A percentile compares a stretch with the other conserved stretches of the same genome.
Evolutionary conservation across 306 rosid species (phyloP).

Genomic region (Ammopiptanthus mongolicus): DNA sequence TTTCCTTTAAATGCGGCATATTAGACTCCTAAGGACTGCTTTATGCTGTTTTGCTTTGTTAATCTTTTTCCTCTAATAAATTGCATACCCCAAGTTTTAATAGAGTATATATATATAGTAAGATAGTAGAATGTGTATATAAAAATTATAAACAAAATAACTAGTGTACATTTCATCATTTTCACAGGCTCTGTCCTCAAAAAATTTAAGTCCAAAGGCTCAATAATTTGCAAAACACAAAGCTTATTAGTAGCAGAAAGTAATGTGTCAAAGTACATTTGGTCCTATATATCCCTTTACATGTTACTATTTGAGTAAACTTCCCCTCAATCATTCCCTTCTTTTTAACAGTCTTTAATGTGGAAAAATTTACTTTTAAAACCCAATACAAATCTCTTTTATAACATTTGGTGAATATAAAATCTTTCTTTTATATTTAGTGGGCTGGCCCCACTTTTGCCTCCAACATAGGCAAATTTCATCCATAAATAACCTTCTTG

Average conservation of each 20-base stretch:
- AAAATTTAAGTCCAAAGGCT: not conserved
- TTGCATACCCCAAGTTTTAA: not conserved
- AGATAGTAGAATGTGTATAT: not conserved
- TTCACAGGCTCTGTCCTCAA: not conserved
- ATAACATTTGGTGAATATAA: not conserved
- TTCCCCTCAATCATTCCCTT: not conserved
- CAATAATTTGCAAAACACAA: not conserved
- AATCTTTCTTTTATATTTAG: slow-evolving; percentile 19
- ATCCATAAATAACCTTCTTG: slow-evolving; percentile 63
- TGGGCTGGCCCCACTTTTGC: slow-evolving; percentile 50
- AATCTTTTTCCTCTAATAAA: not conserved
- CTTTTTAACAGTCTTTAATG: not conserved
- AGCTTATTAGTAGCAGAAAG: not conserved
- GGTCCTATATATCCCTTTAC: not conserved
- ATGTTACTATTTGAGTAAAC: not conserved
- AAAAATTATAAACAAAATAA: not conserved
- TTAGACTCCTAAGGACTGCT: not conserved
- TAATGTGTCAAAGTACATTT: not conserved
- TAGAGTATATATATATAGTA: not conserved
- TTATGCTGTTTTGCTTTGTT: not conserved
- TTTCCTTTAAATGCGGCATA: not conserved
- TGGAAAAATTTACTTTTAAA: not conserved
- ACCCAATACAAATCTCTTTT: not conserved
- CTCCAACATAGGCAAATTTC: slow-evolving; percentile 20
- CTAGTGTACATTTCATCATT: not conserved